These are phyloP conservation scores for Aegilops sharonensis DNA, from an alignment of 176 grass and related monocot genomes.

Conservation along the genomic window DNA sequence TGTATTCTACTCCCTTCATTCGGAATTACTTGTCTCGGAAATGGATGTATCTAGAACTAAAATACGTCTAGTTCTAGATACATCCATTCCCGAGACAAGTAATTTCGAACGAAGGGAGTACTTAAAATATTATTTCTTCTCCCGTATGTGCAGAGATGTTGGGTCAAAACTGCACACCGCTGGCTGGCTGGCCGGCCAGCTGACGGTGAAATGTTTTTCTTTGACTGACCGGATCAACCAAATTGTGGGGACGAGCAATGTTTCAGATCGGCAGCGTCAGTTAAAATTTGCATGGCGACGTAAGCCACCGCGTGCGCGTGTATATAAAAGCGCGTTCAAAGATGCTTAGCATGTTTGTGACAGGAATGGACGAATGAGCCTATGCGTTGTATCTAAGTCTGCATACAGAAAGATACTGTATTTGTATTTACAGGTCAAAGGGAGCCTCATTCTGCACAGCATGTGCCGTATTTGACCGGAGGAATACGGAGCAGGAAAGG, in stretches of 20 bases:
- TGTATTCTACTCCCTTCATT: too few relatives aligned
- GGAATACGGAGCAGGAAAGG: neutral
- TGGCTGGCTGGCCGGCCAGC: neutral
- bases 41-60: too few relatives aligned
- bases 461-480: slow-evolving; percentile 3
- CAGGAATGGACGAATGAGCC: neutral
- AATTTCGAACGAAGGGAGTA: too few relatives aligned
- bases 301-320: neutral
- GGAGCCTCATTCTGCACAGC: neutral
- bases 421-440: neutral
- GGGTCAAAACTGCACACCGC: neutral
- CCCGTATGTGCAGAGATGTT: neutral
- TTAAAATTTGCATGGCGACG: neutral
- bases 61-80: too few relatives aligned
- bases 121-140: too few relatives aligned
- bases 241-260: too few relatives aligned
- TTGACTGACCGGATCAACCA: slow-evolving; percentile 14
- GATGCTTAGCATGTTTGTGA: slow-evolving; percentile 2
- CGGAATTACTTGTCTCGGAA: too few relatives aligned
- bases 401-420: too few relatives aligned
- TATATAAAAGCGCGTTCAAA: neutral
- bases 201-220: slow-evolving; percentile 19
- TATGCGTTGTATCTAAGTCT: neutral
- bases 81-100: too few relatives aligned
- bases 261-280: neutral